Evolutionary conservation across 1,284 basidiomycete genomes (phyloP).

Genomic region (Ceratobasidium sp.): DNA sequence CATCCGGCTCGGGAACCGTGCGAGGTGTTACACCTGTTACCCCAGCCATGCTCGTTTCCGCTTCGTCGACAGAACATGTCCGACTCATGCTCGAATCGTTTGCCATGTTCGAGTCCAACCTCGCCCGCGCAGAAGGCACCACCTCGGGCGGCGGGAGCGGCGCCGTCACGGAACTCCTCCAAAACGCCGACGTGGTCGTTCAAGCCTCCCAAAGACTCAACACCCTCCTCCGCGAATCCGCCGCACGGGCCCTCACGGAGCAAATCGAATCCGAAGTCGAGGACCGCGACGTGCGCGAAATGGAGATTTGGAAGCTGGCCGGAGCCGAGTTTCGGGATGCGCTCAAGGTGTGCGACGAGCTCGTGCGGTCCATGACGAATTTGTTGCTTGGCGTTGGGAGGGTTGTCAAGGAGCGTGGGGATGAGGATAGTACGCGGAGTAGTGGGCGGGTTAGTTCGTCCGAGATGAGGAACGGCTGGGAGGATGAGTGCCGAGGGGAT

Average conservation of each 20-base stretch:
- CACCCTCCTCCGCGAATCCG: slow-evolving; percentile 60
- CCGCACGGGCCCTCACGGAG: slow-evolving; percentile 64
- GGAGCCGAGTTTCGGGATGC: slow-evolving; percentile 74
- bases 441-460: slow-evolving; percentile 20
- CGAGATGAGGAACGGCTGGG: slow-evolving; percentile 23
- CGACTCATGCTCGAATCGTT: slow-evolving; percentile 71
- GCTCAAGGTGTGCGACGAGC: slow-evolving; percentile 72
- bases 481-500: slow-evolving; percentile 7
- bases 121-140: slow-evolving; percentile 54
- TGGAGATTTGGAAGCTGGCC: slow-evolving; percentile 68
- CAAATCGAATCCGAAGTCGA: slow-evolving; percentile 75
- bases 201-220: slow-evolving; percentile 68
- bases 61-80: slow-evolving; percentile 60
- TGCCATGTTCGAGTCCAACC: slow-evolving; percentile 68
- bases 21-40: slow-evolving; percentile 41
- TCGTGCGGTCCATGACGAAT: slow-evolving; percentile 73
- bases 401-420: slow-evolving; percentile 60
- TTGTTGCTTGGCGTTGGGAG: slow-evolving; percentile 74
- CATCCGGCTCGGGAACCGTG: slow-evolving; percentile 43
- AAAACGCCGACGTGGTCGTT: slow-evolving; percentile 59
- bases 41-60: slow-evolving; percentile 37
- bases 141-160: slow-evolving; percentile 50
- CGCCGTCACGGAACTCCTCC: slow-evolving; percentile 56
- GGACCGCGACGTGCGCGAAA: slow-evolving; percentile 49
- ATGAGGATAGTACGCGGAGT: not conserved